Evolutionary conservation across 371 early-diverging fungal genomes (phyloP).

Genomic region (Phascolomyces articulosus): DNA sequence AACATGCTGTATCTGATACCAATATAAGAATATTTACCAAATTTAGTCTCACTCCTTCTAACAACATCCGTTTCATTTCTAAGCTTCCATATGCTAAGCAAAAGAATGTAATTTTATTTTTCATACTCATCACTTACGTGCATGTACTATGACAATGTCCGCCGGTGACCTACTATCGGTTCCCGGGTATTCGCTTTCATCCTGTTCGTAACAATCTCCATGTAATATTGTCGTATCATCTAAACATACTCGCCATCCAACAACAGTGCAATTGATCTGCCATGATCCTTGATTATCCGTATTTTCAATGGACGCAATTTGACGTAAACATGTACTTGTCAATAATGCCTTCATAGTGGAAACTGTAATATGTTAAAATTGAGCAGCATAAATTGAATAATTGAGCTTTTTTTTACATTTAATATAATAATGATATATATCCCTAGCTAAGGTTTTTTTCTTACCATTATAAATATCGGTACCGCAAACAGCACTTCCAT

Average conservation of each 20-base stretch:
- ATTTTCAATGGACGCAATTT: slow-evolving; percentile 20
- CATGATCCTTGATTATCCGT: slow-evolving; percentile 29
- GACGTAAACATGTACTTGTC: slow-evolving; percentile 27
- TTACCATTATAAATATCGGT: slow-evolving; percentile 44
- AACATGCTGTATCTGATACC: slow-evolving; percentile 26
- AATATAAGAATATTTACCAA: not conserved
- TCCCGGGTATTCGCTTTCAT: not conserved
- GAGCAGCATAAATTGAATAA: no score
- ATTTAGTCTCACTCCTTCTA: no score
- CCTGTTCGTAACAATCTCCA: not conserved
- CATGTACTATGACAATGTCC: slow-evolving; percentile 1
- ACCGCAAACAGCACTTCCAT: slow-evolving; percentile 40
- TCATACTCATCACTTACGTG: slow-evolving; percentile 17
- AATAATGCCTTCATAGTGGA: slow-evolving; percentile 27
- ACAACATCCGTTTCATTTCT: no score
- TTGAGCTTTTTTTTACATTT: not conserved
- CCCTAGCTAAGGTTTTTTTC: not conserved
- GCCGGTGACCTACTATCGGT: not conserved
- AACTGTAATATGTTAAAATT: slow-evolving; percentile 25
- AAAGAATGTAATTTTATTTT: not conserved
- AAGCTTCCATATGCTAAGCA: no score
- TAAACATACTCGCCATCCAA: slow-evolving; percentile 31
- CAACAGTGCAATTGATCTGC: slow-evolving; percentile 29
- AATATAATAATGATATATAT: not conserved
- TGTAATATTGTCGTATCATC: not conserved